Evolutionary conservation across 164 flowering plant genomes (phyloP).

Genomic region (Annona cherimola): DNA sequence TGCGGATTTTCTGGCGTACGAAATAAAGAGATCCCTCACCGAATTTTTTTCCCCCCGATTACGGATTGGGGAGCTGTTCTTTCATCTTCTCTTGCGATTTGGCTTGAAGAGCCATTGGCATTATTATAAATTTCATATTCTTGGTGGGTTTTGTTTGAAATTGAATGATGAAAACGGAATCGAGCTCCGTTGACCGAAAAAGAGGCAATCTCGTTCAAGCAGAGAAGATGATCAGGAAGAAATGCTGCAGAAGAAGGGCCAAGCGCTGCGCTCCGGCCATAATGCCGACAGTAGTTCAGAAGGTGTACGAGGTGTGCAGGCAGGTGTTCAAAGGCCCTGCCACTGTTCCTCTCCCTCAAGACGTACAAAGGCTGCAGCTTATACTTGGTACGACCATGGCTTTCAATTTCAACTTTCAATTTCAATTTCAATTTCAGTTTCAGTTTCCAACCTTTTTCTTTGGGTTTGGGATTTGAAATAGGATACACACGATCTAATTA

Average conservation of each 20-base stretch:
- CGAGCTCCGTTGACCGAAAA: slow-evolving; percentile 20
- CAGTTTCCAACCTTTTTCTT: not conserved
- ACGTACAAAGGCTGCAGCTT: slow-evolving; percentile 38
- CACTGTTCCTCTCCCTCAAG: slow-evolving; percentile 46
- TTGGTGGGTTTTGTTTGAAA: not conserved
- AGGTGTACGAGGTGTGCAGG: slow-evolving; percentile 38
- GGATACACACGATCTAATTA: no score
- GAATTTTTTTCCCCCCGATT: not conserved
- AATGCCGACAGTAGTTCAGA: slow-evolving; percentile 32
- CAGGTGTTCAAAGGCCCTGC: slow-evolving; percentile 61
- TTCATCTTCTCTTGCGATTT: not conserved
- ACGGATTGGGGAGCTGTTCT: not conserved
- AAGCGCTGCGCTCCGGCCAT: not conserved
- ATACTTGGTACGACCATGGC: slow-evolving; percentile 43
- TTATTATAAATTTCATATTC: not conserved
- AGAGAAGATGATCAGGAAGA: slow-evolving; percentile 22
- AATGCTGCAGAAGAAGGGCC: slow-evolving; percentile 12
- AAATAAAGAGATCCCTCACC: not conserved
- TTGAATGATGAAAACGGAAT: slow-evolving; percentile 18
- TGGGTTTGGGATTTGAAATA: no score
- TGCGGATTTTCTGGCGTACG: not conserved
- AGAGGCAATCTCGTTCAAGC: slow-evolving; percentile 7
- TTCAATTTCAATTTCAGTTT: no score
- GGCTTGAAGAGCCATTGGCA: not conserved
- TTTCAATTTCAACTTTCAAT: no score